phyloP scores from a whole-genome alignment of 306 rosid genomes.

The Prunus campanulata region DNA sequence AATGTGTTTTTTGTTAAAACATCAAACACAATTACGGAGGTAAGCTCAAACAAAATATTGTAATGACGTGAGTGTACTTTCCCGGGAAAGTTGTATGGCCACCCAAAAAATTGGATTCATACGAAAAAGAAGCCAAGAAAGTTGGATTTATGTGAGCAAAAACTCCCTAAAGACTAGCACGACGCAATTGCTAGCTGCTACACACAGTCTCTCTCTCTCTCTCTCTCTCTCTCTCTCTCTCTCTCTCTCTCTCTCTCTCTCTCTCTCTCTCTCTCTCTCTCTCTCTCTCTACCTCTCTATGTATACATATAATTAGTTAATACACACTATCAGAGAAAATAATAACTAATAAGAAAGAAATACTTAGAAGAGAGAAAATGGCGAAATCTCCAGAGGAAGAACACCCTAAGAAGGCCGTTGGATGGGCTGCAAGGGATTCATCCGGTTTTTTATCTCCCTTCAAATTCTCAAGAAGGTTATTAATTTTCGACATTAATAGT shows the following conservation, averaged over 20 bases:
- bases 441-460: slow-evolving; percentile 30
- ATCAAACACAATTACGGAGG: not conserved
- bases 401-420: slow-evolving; percentile 21
- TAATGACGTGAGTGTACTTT: not conserved
- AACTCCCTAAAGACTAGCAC: not conserved
- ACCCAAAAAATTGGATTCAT: not conserved
- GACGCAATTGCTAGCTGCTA: not conserved
- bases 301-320: too few relatives aligned
- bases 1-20: too few relatives aligned
- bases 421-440: slow-evolving; percentile 33
- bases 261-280: not conserved
- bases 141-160: not conserved
- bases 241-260: not conserved
- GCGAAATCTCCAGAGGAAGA: slow-evolving; percentile 2
- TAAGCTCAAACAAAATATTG: not conserved
- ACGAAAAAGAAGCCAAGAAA: not conserved
- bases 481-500: too few relatives aligned
- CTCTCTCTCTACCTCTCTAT: not conserved
- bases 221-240: not conserved
- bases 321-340: too few relatives aligned
- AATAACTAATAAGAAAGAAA: too few relatives aligned
- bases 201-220: not conserved
- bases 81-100: not conserved
- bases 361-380: not conserved
- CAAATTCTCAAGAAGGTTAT: slow-evolving; percentile 29